Base-by-base conservation (phyloP, 2,329 filamentous ascomycete genomes). In the Fusarium liriodendri region DNA sequence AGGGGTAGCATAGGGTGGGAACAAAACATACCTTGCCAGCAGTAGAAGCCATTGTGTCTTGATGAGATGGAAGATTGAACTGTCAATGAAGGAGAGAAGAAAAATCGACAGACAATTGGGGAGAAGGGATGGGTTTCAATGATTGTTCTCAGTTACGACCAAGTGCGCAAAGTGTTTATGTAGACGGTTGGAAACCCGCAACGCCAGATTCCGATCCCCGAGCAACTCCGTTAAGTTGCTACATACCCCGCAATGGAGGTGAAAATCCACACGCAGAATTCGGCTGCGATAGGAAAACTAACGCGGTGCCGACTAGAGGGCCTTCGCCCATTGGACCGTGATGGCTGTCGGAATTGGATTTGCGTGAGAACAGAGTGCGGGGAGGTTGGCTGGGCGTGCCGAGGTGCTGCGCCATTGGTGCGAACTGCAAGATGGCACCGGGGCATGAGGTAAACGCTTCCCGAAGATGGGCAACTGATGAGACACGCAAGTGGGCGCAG, bases 21-120 rank as follows among this genome's bases (percentile, higher is more conserved):
- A 42, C 47, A 59, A 6, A 50, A 80, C 83, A 69, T 79, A 89
- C 87, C 86, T 89, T 87, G 81, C 87, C 87, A 76, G 81, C 85
- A 60, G 87, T 89, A 72, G 85, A 85, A 79, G 86, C 84, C 86
- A 88, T 88, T 73, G 69, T 82, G 67, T 75, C 59, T 62, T 52
- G 52, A 64, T 61, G 67, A 66, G 62, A 69, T 72, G 55, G 47
- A 60, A 32, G 40, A 73, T 73, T 62, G 59, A 59, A 32, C 65
- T 72, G 62, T 68, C 64, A 66, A 72, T 67, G 58, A 57, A 61
- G 50, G 64, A 69, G 60, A 67, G 58, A 66, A 66, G 33, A 50
- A 64, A 63, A 67, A 70, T 58, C 58, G 55, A 55, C 64, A 57
- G 74, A 65, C 47, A 72, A 70, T 64, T 52, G 62, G 67, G 73